Evolutionary conservation across 2,329 filamentous ascomycete species (phyloP).

Genomic region (Penicillium paneum): DNA sequence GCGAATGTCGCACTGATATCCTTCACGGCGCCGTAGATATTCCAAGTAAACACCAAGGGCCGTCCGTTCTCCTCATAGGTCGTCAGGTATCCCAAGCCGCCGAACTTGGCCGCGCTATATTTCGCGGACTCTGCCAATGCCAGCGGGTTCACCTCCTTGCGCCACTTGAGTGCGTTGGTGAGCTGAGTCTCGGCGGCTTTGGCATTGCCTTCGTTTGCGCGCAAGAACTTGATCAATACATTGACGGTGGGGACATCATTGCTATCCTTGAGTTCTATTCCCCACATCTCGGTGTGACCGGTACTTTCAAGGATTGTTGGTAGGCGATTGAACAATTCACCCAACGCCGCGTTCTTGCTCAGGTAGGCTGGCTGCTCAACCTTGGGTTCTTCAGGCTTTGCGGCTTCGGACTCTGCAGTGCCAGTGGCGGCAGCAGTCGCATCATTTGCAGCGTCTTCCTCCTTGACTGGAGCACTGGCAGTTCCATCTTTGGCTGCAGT

Average conservation of each 20-base stretch:
- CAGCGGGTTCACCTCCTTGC: slow-evolving; percentile 69
- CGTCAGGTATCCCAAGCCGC: slow-evolving; percentile 75
- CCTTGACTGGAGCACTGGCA: background rate
- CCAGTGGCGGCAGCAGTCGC: slow-evolving; percentile 5
- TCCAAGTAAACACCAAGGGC: slow-evolving; percentile 74
- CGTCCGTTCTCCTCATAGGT: slow-evolving; percentile 58
- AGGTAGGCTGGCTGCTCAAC: slow-evolving; percentile 36
- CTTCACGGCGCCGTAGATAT: slow-evolving; percentile 87
- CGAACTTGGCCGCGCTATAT: slow-evolving; percentile 69
- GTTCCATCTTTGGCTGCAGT: slow-evolving; percentile 5
- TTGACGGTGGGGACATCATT: slow-evolving; percentile 72
- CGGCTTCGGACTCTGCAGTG: slow-evolving; percentile 11
- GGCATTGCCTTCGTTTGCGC: slow-evolving; percentile 77
- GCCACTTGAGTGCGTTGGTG: slow-evolving; percentile 74
- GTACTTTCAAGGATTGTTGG: slow-evolving; percentile 56
- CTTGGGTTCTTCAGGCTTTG: slow-evolving; percentile 21
- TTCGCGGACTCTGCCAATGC: slow-evolving; percentile 60
- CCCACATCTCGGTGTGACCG: slow-evolving; percentile 79
- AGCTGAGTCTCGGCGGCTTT: slow-evolving; percentile 75
- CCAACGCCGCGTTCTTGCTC: slow-evolving; percentile 45
- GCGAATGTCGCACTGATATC: slow-evolving; percentile 77
- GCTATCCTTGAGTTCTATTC: slow-evolving; percentile 60
- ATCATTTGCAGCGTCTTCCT: background rate
- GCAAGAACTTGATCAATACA: slow-evolving; percentile 88
- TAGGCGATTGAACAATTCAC: slow-evolving; percentile 58